Evolutionary conservation across 2,329 filamentous ascomycete genomes (phyloP).

Genomic region (Leptosphaerulina australis): DNA sequence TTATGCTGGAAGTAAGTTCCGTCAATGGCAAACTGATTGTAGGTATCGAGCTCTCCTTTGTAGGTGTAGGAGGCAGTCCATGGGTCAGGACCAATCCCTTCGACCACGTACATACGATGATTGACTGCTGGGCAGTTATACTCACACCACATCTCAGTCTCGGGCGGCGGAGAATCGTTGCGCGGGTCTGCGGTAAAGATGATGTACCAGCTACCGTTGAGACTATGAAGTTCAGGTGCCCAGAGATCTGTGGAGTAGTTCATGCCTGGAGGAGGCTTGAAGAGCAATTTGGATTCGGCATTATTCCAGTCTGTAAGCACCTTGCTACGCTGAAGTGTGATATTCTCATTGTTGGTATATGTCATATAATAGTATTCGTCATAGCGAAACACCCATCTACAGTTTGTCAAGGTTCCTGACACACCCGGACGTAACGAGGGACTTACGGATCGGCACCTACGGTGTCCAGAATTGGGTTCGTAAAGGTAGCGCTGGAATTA

Average conservation of each 20-base stretch:
- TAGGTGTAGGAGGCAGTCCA: slow-evolving; percentile 54
- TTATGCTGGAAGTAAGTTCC: slow-evolving; percentile 59
- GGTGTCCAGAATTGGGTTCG: slow-evolving; percentile 52
- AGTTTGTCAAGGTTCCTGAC: slow-evolving; percentile 1
- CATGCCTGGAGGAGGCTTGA: slow-evolving; percentile 49
- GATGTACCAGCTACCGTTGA: slow-evolving; percentile 57
- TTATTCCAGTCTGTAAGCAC: slow-evolving; percentile 53
- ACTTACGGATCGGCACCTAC: slow-evolving; percentile 53
- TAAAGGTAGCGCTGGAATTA: slow-evolving; percentile 46
- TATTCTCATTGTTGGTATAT: slow-evolving; percentile 53
- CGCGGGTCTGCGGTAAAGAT: slow-evolving; percentile 60
- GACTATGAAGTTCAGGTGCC: slow-evolving; percentile 59
- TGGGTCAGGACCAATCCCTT: slow-evolving; percentile 51
- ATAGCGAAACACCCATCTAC: slow-evolving; percentile 52
- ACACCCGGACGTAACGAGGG: background rate
- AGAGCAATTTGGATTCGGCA: slow-evolving; percentile 53
- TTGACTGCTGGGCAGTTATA: slow-evolving; percentile 58
- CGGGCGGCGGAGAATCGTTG: slow-evolving; percentile 54
- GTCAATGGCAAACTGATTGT: slow-evolving; percentile 61
- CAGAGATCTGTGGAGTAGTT: slow-evolving; percentile 58
- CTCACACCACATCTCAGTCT: slow-evolving; percentile 56
- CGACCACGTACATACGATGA: slow-evolving; percentile 59
- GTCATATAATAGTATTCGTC: slow-evolving; percentile 54
- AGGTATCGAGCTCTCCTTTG: slow-evolving; percentile 57
- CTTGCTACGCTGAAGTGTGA: slow-evolving; percentile 52